These are phyloP conservation scores for Acorus calamus DNA, from an alignment of 106 monocot genomes.

Conservation along the genomic window DNA sequence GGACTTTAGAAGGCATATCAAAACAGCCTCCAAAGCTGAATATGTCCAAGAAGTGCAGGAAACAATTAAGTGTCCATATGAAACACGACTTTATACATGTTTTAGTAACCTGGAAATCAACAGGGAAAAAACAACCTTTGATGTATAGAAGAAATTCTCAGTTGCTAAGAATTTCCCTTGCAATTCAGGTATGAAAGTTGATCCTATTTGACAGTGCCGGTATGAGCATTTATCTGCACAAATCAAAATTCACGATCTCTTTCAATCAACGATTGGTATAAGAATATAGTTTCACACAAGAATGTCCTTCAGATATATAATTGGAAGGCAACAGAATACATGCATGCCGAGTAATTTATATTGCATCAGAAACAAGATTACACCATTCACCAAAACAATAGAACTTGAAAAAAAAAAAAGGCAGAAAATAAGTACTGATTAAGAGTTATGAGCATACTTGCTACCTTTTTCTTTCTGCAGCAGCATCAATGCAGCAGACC, in stretches of 20 bases:
- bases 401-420: no score
- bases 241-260: no score
- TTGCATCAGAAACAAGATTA: no score
- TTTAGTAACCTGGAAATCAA: no score
- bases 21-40: neutral
- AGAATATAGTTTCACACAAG: neutral
- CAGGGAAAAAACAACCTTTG: constrained; percentile 30
- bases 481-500: constrained; percentile 42
- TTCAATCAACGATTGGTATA: neutral
- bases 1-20: neutral
- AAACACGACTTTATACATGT: no score
- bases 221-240: constrained; percentile 43
- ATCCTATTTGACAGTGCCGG: constrained; percentile 33
- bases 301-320: no score
- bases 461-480: constrained; percentile 62
- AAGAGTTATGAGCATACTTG: neutral
- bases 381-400: no score
- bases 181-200: constrained; percentile 43
- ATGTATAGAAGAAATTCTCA: constrained; percentile 71
- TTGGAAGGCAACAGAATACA: no score
- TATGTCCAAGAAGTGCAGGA: neutral
- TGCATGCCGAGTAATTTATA: no score
- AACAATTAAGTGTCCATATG: neutral
- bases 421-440: no score
- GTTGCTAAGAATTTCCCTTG: constrained; percentile 61